phyloP scores from a whole-genome alignment of 768 basidiomycete species.

The Podaxis mareebaensis region DNA sequence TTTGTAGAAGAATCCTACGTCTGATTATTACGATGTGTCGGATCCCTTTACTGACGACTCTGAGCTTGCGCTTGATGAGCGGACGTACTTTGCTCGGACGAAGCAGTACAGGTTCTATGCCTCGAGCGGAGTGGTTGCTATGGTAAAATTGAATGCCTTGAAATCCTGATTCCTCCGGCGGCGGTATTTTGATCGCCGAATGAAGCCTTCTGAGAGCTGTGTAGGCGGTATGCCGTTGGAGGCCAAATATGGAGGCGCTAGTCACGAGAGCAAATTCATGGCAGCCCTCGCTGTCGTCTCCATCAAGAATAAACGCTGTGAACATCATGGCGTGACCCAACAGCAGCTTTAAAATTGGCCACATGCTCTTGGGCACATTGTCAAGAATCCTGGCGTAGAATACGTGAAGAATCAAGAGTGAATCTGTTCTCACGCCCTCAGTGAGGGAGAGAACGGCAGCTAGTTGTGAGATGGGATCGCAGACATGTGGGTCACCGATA shows the following conservation, averaged over 20 bases:
- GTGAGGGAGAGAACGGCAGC: background rate
- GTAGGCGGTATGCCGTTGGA: background rate
- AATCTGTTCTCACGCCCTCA: no score
- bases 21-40: slow-evolving; percentile 85
- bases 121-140: slow-evolving; percentile 80
- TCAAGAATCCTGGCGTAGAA: background rate
- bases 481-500: background rate
- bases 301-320: background rate
- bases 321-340: background rate
- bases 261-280: background rate
- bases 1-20: slow-evolving; percentile 51
- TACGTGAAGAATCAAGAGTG: background rate
- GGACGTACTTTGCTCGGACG: slow-evolving; percentile 88
- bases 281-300: background rate
- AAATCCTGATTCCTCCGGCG: background rate
- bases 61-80: slow-evolving; percentile 86
- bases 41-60: slow-evolving; percentile 99
- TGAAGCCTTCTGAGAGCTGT: background rate
- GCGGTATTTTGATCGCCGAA: background rate
- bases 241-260: background rate
- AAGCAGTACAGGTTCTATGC: slow-evolving; percentile 89
- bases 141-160: background rate
- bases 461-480: background rate
- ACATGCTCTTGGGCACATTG: background rate
- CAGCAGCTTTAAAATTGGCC: background rate